Evolutionary conservation across 2,329 filamentous ascomycete genomes (phyloP), one percentile per base, ranked within the genome.

Genomic region (Paecilomyces variotii): DNA sequence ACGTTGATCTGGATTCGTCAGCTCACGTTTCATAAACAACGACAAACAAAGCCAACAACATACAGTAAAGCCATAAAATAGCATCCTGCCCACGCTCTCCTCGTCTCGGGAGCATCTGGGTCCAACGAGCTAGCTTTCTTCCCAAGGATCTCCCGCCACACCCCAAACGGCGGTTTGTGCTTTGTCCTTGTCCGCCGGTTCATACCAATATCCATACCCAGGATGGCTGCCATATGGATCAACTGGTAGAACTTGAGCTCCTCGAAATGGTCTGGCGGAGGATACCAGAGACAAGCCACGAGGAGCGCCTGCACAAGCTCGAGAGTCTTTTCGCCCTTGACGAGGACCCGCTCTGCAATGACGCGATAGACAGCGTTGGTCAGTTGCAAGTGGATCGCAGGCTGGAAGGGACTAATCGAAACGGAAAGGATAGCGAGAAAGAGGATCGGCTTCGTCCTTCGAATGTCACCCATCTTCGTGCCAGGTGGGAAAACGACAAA

Each of bases 171-270:
- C 53, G 64, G 64, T 53, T 67, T 71, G 7, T 60, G 62, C 65
- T 73, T 71, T 62, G 64, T 63, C 65, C 70, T 77, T 61, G 73
- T 71, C 63, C 80, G 78, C 62, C 84, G 82, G 14, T 87, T 89
- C 5, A 96, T 82, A 0, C 91, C 91, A 34, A 96, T 82, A 65
- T 96, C 91, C 57, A 95, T 85, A 27, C 87, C 88, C 86, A 96
- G 90, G 65, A 90, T 83, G 54, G 87, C 87, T 1, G 89, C 88
- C 68, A 90, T 85, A 70, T 96, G 90, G 53, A 91, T 85, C 63
- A 94, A 82, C 76, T 93, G 89, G 75, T 94, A 96, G 71, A 94
- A 95, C 70, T 94, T 94, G 68, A 93, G 84, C 74, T 94, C 88
- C 67, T 95, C 90, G 60, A 89, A 89, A 65, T 89, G 83, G 64